Evolutionary conservation across 345 rosid species (phyloP).

Genomic region (Anastatica hierochuntica): DNA sequence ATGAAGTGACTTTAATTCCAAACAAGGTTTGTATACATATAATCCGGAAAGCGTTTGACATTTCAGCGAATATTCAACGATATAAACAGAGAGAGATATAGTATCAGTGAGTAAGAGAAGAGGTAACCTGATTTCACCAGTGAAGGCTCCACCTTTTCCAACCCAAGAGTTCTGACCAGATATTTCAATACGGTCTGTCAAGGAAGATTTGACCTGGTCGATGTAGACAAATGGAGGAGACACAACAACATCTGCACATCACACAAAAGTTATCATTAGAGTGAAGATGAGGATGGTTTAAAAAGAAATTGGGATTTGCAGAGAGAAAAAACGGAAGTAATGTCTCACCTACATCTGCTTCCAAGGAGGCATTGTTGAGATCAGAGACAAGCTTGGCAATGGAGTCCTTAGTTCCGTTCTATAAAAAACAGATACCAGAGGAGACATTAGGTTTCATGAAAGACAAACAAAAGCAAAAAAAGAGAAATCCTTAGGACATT

Average conservation of each 20-base stretch:
- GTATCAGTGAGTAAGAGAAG: not conserved
- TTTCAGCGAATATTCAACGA: not conserved
- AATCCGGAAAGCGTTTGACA: too few relatives aligned
- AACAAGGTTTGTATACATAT: not conserved
- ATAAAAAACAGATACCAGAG: not conserved
- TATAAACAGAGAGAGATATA: not conserved
- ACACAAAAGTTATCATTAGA: not conserved
- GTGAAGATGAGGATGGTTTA: not conserved
- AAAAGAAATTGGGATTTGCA: too few relatives aligned
- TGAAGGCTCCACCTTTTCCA: slow-evolving; percentile 96
- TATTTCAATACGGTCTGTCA: slow-evolving; percentile 65
- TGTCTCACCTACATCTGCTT: slow-evolving; percentile 72
- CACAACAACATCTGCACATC: slow-evolving; percentile 72
- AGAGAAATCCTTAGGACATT: not conserved
- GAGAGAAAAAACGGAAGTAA: not conserved
- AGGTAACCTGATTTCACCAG: slow-evolving; percentile 92
- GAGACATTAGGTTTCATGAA: not conserved
- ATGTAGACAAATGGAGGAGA: slow-evolving; percentile 95
- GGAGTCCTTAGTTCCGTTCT: slow-evolving; percentile 96
- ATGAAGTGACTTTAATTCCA: not conserved
- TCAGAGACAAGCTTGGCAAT: slow-evolving; percentile 84
- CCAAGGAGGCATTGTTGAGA: slow-evolving; percentile 71
- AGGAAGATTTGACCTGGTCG: slow-evolving; percentile 60
- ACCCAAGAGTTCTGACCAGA: slow-evolving; percentile 97
- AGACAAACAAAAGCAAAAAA: not conserved